Base-by-base conservation (phyloP, 345 rosid species). In the Moringa oleifera region DNA sequence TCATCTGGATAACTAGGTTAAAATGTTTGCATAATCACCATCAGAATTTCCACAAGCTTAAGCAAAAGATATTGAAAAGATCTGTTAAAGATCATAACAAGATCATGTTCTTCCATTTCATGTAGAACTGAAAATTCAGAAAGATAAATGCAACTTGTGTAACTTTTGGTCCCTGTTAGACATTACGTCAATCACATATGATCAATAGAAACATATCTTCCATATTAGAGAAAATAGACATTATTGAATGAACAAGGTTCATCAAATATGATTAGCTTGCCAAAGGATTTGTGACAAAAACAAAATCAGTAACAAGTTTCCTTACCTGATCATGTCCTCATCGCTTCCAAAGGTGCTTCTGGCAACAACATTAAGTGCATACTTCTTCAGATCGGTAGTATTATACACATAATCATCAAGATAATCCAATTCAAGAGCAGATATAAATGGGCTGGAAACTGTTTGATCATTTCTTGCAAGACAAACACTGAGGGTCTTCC, bases 1-100 rank as follows among this genome's bases (percentile, higher is more conserved):
- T 85, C 96, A 74, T 82, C 90, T 80, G 92, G 95, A 73, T 75
- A 93, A 53, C 95, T 86, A 79, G 66, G 76, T 64, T 78, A 76
- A 72, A 62, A 58, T 59, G 12, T 52, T 57, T 46, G 18, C 50
- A 62, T 52, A 59, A 7, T 23, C 49, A 65, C 45, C 23, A 58
- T 63, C 61, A 61, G 25, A 62, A 57, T 53, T 46, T 55, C 68
- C 23, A 15, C 58, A 63, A 73, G 17, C 47, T 25, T 11, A 41
- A 28, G 33, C 33, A 28, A 28, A 28, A 28, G 3, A 28, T 8
- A 28, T 28, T 28, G 33, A 28, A 28, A 28, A 2, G 3, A 3
- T 2, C 3, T 2, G 3, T 28, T 28, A 28, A 28, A 28, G 33
- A 28, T 28, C 33, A 28, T 28, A 3, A 28, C 33, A 28, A 28